Evolutionary conservation across 2,329 filamentous ascomycete species (phyloP).

Genomic region (Colletotrichum zoysiae): DNA sequence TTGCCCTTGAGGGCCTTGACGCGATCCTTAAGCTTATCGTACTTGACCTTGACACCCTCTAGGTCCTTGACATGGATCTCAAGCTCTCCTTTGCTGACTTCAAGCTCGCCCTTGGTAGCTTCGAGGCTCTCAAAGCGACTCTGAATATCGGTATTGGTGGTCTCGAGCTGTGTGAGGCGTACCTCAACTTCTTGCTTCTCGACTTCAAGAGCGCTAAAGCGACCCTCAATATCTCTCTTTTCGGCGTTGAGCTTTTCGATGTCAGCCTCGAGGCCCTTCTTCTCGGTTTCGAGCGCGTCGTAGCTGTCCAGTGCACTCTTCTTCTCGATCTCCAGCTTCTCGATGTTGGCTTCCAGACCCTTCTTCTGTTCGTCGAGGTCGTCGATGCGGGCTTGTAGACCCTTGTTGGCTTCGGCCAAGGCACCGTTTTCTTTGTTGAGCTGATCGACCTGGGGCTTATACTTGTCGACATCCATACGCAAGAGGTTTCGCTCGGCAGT

Average conservation of each 20-base stretch:
- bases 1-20: conserved; percentile 36
- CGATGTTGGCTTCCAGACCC: conserved; percentile 33
- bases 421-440: conserved; percentile 38
- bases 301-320: conserved; percentile 23
- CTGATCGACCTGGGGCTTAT: conserved; percentile 34
- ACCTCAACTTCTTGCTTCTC: conserved; percentile 36
- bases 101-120: conserved; percentile 33
- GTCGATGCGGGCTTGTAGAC: conserved; percentile 37
- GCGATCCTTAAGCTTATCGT: conserved; percentile 37
- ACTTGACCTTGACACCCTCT: conserved; percentile 37
- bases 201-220: conserved; percentile 26
- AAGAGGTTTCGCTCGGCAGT: conserved; percentile 37
- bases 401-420: conserved; percentile 32
- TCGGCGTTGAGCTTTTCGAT: conserved; percentile 29
- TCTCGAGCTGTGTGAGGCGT: conserved; percentile 30
- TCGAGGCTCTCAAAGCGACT: conserved; percentile 36
- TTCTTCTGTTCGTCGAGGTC: conserved; percentile 39
- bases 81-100: conserved; percentile 27
- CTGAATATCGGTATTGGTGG: conserved; percentile 28
- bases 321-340: conserved; percentile 35
- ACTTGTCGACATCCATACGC: conserved; percentile 27
- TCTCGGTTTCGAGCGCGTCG: conserved; percentile 27
- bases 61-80: conserved; percentile 37
- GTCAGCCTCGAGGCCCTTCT: conserved; percentile 31
- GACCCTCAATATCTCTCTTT: conserved; percentile 26